Evolutionary conservation across 768 basidiomycete genomes (phyloP), one percentile per base, ranked within the genome.

Genomic region (Mycena olivaceomarginata): DNA sequence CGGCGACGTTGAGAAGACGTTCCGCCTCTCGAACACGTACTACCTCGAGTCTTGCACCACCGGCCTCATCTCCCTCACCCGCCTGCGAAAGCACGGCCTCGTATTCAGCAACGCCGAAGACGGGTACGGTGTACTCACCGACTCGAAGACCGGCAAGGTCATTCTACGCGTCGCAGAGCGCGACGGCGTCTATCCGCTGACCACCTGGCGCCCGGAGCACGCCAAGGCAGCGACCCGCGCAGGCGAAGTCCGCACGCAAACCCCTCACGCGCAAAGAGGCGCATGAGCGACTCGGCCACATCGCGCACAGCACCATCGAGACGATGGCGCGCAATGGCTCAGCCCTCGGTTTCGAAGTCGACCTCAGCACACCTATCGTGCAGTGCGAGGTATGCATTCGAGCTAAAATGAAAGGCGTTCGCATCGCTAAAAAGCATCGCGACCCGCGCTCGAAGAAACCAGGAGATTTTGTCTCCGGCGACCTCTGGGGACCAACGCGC

Each of bases 101-200:
- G 31, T 31, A 31, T 31, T 31, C 31, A 31, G 31, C 31, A 31
- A 31, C 31, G 31, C 31, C 31, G 31, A 31, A 31, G 31, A 1
- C 3, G 31, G 31, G 3, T 31, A 31, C 31, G 31, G 68, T 22
- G 45, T 64, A 51, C 70, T 72, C 59, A 72, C 70, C 43, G 43
- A 72, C 37, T 51, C 46, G 15, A 72, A 45, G 37, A 64, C 70
- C 1, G 70, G 70, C 39, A 72, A 72, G 45, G 60, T 62, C 0
- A 64, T 72, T 16, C 70, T 72, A n/a, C 70, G 60, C 15, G 70
- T 72, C 46, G 20, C 40, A 40, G 70, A 72, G 37, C 59, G 70
- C 70, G 60, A 72, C 43, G 43, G 43, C 43, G 13, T 45, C 43
- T 45, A 45, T 5, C 43, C 43, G 43, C 43, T 45, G 5, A 45